These are phyloP conservation scores for Amanita exitialis DNA, from an alignment of 768 basidiomycete genomes.

Conservation along the genomic window DNA sequence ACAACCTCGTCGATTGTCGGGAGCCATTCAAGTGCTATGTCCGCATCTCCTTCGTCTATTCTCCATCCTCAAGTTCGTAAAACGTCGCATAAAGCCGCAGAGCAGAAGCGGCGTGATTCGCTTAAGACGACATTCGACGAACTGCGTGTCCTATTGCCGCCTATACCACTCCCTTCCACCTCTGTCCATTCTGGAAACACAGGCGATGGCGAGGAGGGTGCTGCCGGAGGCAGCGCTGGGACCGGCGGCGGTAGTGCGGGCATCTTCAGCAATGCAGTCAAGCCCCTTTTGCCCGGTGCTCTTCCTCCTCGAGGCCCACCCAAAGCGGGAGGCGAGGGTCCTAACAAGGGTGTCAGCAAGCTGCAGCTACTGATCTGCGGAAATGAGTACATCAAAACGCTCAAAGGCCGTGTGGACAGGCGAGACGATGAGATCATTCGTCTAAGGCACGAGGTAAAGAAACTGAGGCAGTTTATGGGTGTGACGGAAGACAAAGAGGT, in stretches of 20 bases:
- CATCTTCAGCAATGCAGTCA: conserved; percentile 28
- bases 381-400: conserved; percentile 75
- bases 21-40: background rate
- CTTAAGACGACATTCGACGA: conserved; percentile 92
- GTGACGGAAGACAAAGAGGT: conserved; percentile 19
- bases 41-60: background rate
- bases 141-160: conserved; percentile 73
- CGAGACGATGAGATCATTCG: conserved; percentile 68
- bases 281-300: conserved; percentile 77
- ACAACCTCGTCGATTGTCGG: background rate
- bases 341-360: conserved; percentile 92
- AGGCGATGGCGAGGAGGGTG: conserved; percentile 11
- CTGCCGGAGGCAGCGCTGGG: background rate
- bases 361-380: conserved; percentile 84
- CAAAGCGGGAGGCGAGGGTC: conserved; percentile 78
- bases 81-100: conserved; percentile 90
- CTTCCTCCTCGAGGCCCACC: conserved; percentile 87
- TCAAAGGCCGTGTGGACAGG: conserved; percentile 70
- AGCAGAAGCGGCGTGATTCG: conserved; percentile 95
- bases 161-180: conserved; percentile 70
- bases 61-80: conserved; percentile 42
- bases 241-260: background rate
- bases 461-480: conserved; percentile 35
- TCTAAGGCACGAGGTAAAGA: conserved; percentile 56
- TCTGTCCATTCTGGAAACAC: conserved; percentile 19